Evolutionary conservation across 1,284 basidiomycete species (phyloP), one percentile per base, ranked within the genome.

Genomic region (Porogramme epimiltina): DNA sequence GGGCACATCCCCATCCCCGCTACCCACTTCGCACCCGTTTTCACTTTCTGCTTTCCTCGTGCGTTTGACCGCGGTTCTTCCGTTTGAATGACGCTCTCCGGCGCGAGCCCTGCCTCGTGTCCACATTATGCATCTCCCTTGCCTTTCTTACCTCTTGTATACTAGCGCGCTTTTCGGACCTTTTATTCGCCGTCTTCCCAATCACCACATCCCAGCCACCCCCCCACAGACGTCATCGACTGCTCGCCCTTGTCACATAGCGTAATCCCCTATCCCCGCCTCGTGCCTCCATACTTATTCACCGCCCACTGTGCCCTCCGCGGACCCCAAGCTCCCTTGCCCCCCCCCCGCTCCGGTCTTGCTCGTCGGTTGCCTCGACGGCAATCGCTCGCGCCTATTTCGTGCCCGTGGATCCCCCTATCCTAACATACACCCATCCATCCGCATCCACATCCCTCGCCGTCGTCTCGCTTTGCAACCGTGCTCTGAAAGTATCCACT

Each of bases 121-220:
- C 26, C 42, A 13, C 48, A 38, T 39, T 49, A 49, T 49, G 48
- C 42, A 42, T 25, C n/a, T 26, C 15, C 15, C 24, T 26, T 24
- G n/a, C n/a, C n/a, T n/a, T 25, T 23, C n/a, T 19, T 39, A 23
- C 42, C 23, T 31, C 42, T 43, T 49, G 48, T 49, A 49, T 38
- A 49, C 40, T 49, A 38, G 34, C 42, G 48, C 31, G 34, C 15
- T 43, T 13, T 23, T 37, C 22, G 26, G 23, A 28, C 2, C 11
- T 16, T 19, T 20, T 33, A 34, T 37, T 23, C 34, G 15, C 48
- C 31, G 24, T 33, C 18, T 44, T 31, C 16, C 41, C 22, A 26
- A 28, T 40, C 38, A n/a, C 38, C 22, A 28, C 45, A 20, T 39
- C 46, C n/a, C 38, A 9, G 15, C 23, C 39, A 28, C 4, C 47